These are phyloP conservation scores for Pseudozyma sp. DNA, from an alignment of 1,284 basidiomycete genomes.

Conservation along the genomic window DNA sequence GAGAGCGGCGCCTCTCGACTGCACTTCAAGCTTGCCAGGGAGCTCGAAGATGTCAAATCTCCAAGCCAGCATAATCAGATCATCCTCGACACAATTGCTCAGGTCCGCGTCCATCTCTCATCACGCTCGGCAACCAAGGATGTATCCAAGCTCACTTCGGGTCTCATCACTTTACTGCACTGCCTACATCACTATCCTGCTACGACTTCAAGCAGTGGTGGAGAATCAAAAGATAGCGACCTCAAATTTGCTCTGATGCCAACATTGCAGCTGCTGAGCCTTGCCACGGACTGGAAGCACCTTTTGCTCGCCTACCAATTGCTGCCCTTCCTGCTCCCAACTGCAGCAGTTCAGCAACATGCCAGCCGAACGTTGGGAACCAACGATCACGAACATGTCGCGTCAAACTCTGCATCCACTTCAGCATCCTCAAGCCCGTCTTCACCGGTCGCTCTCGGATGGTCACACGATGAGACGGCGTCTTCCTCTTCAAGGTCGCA, in stretches of 20 bases:
- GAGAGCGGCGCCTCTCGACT: constrained; percentile 47
- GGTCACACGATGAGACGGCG: too few relatives aligned
- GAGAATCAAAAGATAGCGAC: constrained; percentile 2
- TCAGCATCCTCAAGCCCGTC: constrained; percentile 14
- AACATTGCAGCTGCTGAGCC: constrained; percentile 39
- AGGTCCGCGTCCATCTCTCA: constrained; percentile 19
- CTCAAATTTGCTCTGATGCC: constrained; percentile 47
- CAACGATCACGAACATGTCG: too few relatives aligned
- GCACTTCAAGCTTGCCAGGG: constrained; percentile 54
- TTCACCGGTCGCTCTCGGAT: not conserved
- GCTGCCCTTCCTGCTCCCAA: constrained; percentile 18
- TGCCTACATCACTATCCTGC: constrained; percentile 34
- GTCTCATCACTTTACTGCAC: constrained; percentile 41
- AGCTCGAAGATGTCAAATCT: constrained; percentile 29
- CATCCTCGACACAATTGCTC: constrained; percentile 23
- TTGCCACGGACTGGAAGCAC: constrained; percentile 36
- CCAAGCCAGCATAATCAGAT: constrained; percentile 16
- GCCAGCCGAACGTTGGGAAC: too few relatives aligned
- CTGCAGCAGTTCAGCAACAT: not conserved
- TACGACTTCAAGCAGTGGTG: constrained; percentile 2
- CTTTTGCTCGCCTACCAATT: constrained; percentile 38
- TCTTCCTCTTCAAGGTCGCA: not conserved
- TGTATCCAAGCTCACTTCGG: constrained; percentile 18
- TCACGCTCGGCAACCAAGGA: constrained; percentile 19
- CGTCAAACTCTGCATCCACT: not conserved